phyloP scores from a whole-genome alignment of 2,329 filamentous ascomycete species.

The Bipolaris zeicola region DNA sequence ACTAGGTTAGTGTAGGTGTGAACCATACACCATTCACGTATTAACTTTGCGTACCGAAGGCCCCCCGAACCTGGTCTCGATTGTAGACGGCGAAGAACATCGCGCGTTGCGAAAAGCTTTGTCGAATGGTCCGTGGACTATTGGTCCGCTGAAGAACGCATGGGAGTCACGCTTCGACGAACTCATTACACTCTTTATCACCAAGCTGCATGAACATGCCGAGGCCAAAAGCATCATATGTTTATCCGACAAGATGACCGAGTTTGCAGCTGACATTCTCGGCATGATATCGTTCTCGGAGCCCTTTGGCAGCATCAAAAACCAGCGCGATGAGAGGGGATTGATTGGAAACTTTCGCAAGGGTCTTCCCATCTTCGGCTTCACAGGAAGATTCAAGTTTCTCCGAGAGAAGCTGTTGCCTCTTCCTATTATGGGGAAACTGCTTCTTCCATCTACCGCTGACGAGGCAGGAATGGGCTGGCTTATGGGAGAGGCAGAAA shows the following conservation, averaged over 20 bases:
- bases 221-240: constrained; percentile 30
- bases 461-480: constrained; percentile 46
- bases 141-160: constrained; percentile 48
- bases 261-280: constrained; percentile 53
- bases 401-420: constrained; percentile 44
- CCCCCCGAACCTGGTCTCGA: constrained; percentile 44
- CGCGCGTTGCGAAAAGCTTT: constrained; percentile 46
- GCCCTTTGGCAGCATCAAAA: constrained; percentile 49
- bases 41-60: constrained; percentile 23
- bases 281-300: constrained; percentile 48
- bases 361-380: constrained; percentile 47
- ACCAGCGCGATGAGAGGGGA: constrained; percentile 47
- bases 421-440: constrained; percentile 26
- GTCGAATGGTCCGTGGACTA: constrained; percentile 46
- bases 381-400: constrained; percentile 43
- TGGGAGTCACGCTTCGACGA: constrained; percentile 49
- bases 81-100: constrained; percentile 44
- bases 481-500: constrained; percentile 47
- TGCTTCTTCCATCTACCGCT: constrained; percentile 40
- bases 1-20: constrained; percentile 15
- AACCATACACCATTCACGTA: not conserved
- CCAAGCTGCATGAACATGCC: constrained; percentile 41
- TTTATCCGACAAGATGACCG: constrained; percentile 47
- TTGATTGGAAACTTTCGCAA: constrained; percentile 48
- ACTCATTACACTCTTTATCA: constrained; percentile 41